A percentile compares a stretch with the other conserved stretches of the same genome.
Evolutionary conservation across 2,329 filamentous ascomycete species (phyloP).

Genomic region (Fusarium sp.): DNA sequence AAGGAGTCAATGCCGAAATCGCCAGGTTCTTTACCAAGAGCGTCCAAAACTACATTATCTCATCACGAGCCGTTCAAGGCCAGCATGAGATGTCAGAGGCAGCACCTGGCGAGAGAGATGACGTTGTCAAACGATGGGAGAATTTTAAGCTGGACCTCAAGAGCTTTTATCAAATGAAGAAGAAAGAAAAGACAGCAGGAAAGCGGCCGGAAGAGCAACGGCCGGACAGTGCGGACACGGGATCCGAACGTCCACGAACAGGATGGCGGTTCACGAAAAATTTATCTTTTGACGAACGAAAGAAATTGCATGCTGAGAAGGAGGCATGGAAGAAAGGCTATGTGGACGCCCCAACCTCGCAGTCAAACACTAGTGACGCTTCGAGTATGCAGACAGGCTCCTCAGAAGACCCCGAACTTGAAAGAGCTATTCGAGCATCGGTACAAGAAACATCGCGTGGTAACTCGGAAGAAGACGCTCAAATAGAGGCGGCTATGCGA

Average conservation of each 20-base stretch:
- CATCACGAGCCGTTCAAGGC: constrained; percentile 79
- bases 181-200: constrained; percentile 54
- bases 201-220: constrained; percentile 42
- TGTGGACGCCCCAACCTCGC: constrained; percentile 29
- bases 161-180: constrained; percentile 64
- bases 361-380: constrained; percentile 22
- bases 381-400: constrained; percentile 18
- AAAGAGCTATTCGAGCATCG: constrained; percentile 74
- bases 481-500: constrained; percentile 77
- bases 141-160: constrained; percentile 67
- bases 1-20: constrained; percentile 82
- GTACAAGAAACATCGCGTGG: constrained; percentile 76
- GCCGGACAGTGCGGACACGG: constrained; percentile 26
- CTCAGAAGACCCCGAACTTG: constrained; percentile 68
- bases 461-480: constrained; percentile 72
- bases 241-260: constrained; percentile 48
- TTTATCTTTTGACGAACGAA: constrained; percentile 60
- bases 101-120: constrained; percentile 66
- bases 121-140: constrained; percentile 74
- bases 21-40: constrained; percentile 74
- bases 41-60: constrained; percentile 81
- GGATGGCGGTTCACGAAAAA: constrained; percentile 61
- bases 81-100: constrained; percentile 68
- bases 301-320: constrained; percentile 59
- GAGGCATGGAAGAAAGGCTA: constrained; percentile 52